Evolutionary conservation across 2,329 filamentous ascomycete genomes (phyloP).

Genomic region (Colletotrichum neosansevieriae): DNA sequence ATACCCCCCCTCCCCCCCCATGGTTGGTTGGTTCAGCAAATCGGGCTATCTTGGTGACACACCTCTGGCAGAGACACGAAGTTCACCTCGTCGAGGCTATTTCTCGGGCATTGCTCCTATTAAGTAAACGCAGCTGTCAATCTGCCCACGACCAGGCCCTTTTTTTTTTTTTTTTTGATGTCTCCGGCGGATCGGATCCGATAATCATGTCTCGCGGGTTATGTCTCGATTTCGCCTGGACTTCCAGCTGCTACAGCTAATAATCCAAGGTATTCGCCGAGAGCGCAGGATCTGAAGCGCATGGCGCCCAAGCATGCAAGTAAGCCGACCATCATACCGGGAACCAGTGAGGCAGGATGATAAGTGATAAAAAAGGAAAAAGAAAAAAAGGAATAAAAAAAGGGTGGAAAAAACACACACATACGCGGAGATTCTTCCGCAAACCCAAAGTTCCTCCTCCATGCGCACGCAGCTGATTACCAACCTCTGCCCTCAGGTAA

Average conservation of each 20-base stretch:
- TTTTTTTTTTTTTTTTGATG: too few species aligned
- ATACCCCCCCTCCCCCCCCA: neutral
- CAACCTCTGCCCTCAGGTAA: too few species aligned
- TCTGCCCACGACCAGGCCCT: neutral
- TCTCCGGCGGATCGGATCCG: constrained; percentile 7
- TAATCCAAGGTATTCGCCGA: neutral
- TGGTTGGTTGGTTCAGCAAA: neutral
- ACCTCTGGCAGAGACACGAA: constrained; percentile 8
- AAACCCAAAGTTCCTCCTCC: too few species aligned
- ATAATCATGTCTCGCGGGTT: constrained; percentile 20
- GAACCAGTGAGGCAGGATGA: too few species aligned
- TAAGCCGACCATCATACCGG: too few species aligned
- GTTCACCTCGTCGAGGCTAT: neutral
- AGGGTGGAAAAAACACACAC: too few species aligned
- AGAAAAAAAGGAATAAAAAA: too few species aligned
- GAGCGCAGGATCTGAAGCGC: too few species aligned
- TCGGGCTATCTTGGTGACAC: constrained; percentile 9
- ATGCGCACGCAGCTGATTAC: too few species aligned
- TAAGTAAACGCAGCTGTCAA: neutral
- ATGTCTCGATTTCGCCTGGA: neutral
- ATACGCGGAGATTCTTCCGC: too few species aligned
- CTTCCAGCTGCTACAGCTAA: neutral
- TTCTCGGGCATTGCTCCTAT: constrained; percentile 26
- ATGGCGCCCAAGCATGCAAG: too few species aligned
- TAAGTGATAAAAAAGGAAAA: too few species aligned